Evolutionary conservation across 192 early-diverging fungal species (phyloP), one percentile per base, ranked within the genome.

Genomic region (Umbelopsis ramanniana): DNA sequence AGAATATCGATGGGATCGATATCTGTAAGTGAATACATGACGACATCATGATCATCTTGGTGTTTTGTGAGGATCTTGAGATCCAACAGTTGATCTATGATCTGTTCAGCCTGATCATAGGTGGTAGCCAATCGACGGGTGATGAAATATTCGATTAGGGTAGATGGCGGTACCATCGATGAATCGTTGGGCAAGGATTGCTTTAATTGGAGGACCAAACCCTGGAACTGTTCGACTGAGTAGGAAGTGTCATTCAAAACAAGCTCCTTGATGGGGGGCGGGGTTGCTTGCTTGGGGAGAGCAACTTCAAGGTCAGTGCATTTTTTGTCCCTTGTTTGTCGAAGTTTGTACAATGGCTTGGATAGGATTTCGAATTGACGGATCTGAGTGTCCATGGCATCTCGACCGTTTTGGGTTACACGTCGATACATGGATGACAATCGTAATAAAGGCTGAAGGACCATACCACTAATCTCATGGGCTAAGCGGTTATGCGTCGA

Each of bases 401-500:
- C 47, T 19, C 52, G 57, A 2, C 68, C 46, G 33, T 23, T 69
- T 46, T 46, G 26, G 15, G 70, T 69, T 9, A 75, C 66, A 10
- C 74, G 74, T 11, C 70, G 46, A 19, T 75, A 75, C 9, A 60
- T 55, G 22, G 22, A 43, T 1, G 54, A 19, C 45, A 75, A 46
- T 19, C 68, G 55, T 21, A 63, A 12, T 24, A 75, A 57, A 24
- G 74, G 74, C 19, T 75, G 57, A 17, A 75, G 35, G 21, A 69
- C 74, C 69, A 69, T 70, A n/a, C 81, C 78, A 24, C 70, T 52
- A 40, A 87, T 71, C 53, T 83, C 83, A 26, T 72, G 52, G 2
- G 86, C 86, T 1, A 83, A 68, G 7, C 75, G 48, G 12, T 77
- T 47, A 66, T 87, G 86, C 9, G 80, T 78, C 14, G 81, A 71